Percentiles rank a stretch among this genome's conserved stretches.
Evolutionary conservation across 2,329 filamentous ascomycete genomes (phyloP).

Genomic region (Fusarium albidum): DNA sequence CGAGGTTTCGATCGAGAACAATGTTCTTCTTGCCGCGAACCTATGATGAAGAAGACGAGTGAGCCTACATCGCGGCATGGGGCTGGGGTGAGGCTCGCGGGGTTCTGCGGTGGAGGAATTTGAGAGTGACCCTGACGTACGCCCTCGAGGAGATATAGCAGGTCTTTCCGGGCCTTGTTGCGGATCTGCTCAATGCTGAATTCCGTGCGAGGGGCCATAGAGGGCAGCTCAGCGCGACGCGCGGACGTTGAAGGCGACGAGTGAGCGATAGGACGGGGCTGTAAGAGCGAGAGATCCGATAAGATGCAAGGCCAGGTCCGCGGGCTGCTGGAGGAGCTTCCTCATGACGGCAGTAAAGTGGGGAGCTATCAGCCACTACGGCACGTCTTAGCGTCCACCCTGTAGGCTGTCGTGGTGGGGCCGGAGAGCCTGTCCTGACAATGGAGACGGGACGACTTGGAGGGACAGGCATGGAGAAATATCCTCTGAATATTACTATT

Average conservation of each 20-base stretch:
- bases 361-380: slow-evolving; percentile 10
- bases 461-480: too few species aligned
- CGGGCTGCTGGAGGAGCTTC: slow-evolving; percentile 25
- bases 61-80: slow-evolving; percentile 13
- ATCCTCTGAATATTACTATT: too few species aligned
- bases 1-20: slow-evolving; percentile 88
- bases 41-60: slow-evolving; percentile 56
- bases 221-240: slow-evolving; percentile 53
- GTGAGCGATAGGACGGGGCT: slow-evolving; percentile 12
- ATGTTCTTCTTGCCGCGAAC: slow-evolving; percentile 99
- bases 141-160: slow-evolving; percentile 90
- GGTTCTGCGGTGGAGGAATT: slow-evolving; percentile 22
- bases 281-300: background rate
- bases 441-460: background rate
- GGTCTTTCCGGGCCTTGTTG: slow-evolving; percentile 85
- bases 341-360: slow-evolving; percentile 35
- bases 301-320: slow-evolving; percentile 12
- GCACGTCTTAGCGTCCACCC: background rate
- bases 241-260: slow-evolving; percentile 24
- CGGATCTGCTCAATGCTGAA: slow-evolving; percentile 81
- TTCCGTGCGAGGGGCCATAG: slow-evolving; percentile 73
- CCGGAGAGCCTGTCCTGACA: background rate
- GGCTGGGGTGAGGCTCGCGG: slow-evolving; percentile 19
- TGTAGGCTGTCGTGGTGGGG: slow-evolving; percentile 10
- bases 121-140: slow-evolving; percentile 69